These are phyloP conservation scores for Dimargaris cristalligena DNA, from an alignment of 192 early-diverging fungal species.

Conservation along the genomic window DNA sequence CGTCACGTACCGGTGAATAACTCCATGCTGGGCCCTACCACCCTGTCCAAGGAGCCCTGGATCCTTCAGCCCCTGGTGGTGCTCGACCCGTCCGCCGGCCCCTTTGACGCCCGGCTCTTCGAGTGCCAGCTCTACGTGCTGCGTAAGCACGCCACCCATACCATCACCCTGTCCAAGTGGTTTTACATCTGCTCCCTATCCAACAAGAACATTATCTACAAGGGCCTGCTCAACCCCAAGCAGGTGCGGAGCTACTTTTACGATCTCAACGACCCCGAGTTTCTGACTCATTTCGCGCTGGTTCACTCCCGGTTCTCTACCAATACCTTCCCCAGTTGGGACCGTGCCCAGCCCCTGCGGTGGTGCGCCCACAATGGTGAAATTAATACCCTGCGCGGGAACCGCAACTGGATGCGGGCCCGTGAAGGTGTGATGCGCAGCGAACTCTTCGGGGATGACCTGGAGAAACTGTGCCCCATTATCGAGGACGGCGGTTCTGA, in stretches of 20 bases:
- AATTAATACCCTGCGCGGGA: slow-evolving; percentile 96
- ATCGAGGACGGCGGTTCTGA: slow-evolving; percentile 93
- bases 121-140: slow-evolving; percentile 77
- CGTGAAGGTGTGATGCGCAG: slow-evolving; percentile 88
- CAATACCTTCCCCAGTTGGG: slow-evolving; percentile 98
- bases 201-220: slow-evolving; percentile 87
- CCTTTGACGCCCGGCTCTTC: slow-evolving; percentile 44
- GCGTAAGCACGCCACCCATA: slow-evolving; percentile 77
- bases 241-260: slow-evolving; percentile 89
- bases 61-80: slow-evolving; percentile 88
- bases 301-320: slow-evolving; percentile 99
- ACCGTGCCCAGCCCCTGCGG: slow-evolving; percentile 96
- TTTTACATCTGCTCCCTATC: slow-evolving; percentile 96
- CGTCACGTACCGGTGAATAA: slow-evolving; percentile 71
- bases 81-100: slow-evolving; percentile 20
- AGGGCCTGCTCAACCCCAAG: slow-evolving; percentile 86
- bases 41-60: slow-evolving; percentile 75
- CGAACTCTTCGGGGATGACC: slow-evolving; percentile 54
- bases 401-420: slow-evolving; percentile 99
- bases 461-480: slow-evolving; percentile 77
- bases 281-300: slow-evolving; percentile 81
- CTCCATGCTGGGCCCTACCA: slow-evolving; percentile 75
- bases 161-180: slow-evolving; percentile 72
- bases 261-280: slow-evolving; percentile 71
- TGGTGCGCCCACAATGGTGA: slow-evolving; percentile 99